Evolutionary conservation across 169 alveolate genomes (phyloP).

Genomic region (Cryptosporidium bovis): DNA sequence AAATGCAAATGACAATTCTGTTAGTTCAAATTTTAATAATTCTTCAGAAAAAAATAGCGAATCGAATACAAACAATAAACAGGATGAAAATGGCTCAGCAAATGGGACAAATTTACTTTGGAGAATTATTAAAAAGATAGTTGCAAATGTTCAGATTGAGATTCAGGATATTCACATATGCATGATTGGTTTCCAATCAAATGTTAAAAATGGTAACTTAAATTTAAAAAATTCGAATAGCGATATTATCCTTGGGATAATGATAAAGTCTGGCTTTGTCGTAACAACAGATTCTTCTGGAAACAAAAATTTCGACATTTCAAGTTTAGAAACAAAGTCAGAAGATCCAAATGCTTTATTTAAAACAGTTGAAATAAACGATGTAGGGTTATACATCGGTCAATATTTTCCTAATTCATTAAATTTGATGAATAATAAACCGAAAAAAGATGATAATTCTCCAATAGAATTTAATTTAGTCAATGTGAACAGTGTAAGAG

Average conservation of each 20-base stretch:
- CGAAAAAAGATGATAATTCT: not conserved
- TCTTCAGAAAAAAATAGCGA: not conserved
- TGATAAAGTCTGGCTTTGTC: conserved; percentile 66
- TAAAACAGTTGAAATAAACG: conserved; percentile 60
- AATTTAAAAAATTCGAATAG: conserved; percentile 35
- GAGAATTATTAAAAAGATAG: conserved; percentile 68
- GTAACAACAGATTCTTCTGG: conserved; percentile 56
- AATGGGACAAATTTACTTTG: conserved; percentile 59
- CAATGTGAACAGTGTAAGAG: conserved; percentile 6
- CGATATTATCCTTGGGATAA: conserved; percentile 57
- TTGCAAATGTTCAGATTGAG: conserved; percentile 63
- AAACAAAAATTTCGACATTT: not conserved
- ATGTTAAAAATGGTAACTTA: not conserved
- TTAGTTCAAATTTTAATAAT: not conserved
- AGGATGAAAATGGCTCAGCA: conserved; percentile 11
- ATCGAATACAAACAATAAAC: not conserved
- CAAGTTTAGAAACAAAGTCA: not conserved
- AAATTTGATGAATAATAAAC: not conserved
- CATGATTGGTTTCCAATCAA: conserved; percentile 69
- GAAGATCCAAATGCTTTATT: conserved; percentile 58
- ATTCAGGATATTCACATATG: conserved; percentile 65
- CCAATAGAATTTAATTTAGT: conserved; percentile 15
- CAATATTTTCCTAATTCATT: conserved; percentile 65
- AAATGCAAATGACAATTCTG: conserved; percentile 6
- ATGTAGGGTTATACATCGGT: conserved; percentile 56